Base-by-base conservation (phyloP, 805 yeast species). In the Hanseniaspora pseudoguilliermondii region DNA sequence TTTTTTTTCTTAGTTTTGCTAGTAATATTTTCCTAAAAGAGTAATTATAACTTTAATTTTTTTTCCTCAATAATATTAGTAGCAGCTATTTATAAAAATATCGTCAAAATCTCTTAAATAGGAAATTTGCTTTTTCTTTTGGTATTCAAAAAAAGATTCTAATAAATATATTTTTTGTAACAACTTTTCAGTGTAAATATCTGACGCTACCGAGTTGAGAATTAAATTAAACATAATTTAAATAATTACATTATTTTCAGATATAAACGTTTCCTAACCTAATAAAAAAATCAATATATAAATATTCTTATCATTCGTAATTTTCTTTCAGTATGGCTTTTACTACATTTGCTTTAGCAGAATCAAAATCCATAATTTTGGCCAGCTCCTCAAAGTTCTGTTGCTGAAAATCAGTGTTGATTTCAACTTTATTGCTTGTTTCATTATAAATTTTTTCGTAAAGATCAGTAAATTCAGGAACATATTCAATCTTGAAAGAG, bases 321-420 rank as follows among this genome's bases (percentile, higher is more conserved):
- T 68, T 65, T 64, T 82, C 88, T 64, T 83, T 88, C 34, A 64
- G 64, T 57, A 80, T 63, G 0, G 86, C 84, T 57, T 75, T 75
- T 5, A 63, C 55, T 47, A 83, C 66, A n/a, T 74, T 74, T 0
- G 72, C 67, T 38, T 70, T 71, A 39, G 75, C 64, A 38, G 21
- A 9, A 11, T 53, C 50, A 27, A 53, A 32, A 3, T 73, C 77
- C 27, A 68, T 71, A 47, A 80, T 71, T 5, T 75, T 76, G 43
- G 82, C 71, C 0, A 69, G 62, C 9, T 70, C 65, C 36, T 78
- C 72, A 18, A 85, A 58, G 36, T 66, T 62, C 16, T 76, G 76
- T 35, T 81, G 74, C 2, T 74, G 71, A 2, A 69, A 73, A 18
- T 75, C 73, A 55, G 73, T 71, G 8, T 83, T 62, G 5, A 82